phyloP scores from a whole-genome alignment of 352 stramenopile genomes.

The Phytophthora brassicae region DNA sequence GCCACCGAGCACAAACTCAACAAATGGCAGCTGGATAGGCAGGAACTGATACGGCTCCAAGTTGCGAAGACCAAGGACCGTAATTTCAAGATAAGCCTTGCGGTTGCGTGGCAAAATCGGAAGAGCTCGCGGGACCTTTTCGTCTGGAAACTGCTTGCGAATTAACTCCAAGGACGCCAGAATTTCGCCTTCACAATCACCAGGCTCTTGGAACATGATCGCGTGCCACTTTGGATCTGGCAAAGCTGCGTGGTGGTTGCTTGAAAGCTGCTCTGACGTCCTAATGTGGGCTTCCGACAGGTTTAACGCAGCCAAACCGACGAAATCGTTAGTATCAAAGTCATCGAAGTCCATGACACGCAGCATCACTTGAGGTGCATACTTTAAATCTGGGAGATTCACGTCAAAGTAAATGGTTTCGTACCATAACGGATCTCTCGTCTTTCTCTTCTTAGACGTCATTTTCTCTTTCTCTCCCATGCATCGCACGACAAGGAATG shows the following conservation, averaged over 20 bases:
- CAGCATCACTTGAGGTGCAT: slow-evolving; percentile 76
- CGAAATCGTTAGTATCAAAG: slow-evolving; percentile 73
- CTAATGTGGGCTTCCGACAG: slow-evolving; percentile 71
- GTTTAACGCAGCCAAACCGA: slow-evolving; percentile 64
- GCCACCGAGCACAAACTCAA: slow-evolving; percentile 88
- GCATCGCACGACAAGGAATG: slow-evolving; percentile 79
- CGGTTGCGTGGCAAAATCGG: slow-evolving; percentile 65
- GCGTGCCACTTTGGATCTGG: slow-evolving; percentile 77
- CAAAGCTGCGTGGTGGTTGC: slow-evolving; percentile 41
- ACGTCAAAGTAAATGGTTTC: slow-evolving; percentile 88
- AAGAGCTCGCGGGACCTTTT: slow-evolving; percentile 49
- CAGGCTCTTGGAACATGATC: slow-evolving; percentile 77
- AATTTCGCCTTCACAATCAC: slow-evolving; percentile 81
- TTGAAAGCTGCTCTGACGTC: slow-evolving; percentile 56
- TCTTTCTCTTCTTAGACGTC: slow-evolving; percentile 77
- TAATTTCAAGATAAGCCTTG: slow-evolving; percentile 84
- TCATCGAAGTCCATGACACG: slow-evolving; percentile 84
- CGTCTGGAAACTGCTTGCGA: slow-evolving; percentile 68
- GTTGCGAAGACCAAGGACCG: slow-evolving; percentile 80
- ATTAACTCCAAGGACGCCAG: slow-evolving; percentile 78
- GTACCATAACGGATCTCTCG: slow-evolving; percentile 84
- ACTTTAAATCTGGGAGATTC: slow-evolving; percentile 75
- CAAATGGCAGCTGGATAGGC: slow-evolving; percentile 83
- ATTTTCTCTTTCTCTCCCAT: slow-evolving; percentile 79
- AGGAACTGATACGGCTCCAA: slow-evolving; percentile 90